Conservation (phyloP, 352 stramenopile species). For the Phytophthora idaei region DNA sequence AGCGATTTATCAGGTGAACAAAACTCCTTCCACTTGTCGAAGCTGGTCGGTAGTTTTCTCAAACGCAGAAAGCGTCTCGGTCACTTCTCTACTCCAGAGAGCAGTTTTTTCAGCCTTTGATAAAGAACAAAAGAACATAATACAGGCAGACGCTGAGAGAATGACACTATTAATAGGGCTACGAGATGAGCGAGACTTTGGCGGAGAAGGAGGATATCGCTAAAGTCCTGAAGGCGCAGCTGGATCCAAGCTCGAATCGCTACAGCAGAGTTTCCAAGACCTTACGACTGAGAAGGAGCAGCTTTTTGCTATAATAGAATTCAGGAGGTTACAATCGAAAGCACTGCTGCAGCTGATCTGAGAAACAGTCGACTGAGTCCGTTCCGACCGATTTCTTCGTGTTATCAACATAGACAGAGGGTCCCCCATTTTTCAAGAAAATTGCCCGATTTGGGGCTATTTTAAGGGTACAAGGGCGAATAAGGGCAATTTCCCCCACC, state of each 20-base stretch:
- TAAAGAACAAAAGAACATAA: constrained; percentile 33
- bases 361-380: background rate
- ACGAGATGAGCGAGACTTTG: constrained; percentile 44
- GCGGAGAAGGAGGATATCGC: constrained; percentile 44
- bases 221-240: constrained; percentile 49
- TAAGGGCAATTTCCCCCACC: no score
- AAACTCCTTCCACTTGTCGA: constrained; percentile 7
- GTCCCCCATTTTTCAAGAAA: no score
- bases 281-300: constrained; percentile 37
- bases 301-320: no score
- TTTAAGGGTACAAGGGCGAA: no score
- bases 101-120: constrained; percentile 11
- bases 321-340: no score
- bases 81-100: constrained; percentile 13
- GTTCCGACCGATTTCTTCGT: no score
- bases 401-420: no score
- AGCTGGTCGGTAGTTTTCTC: constrained; percentile 16
- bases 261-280: constrained; percentile 41
- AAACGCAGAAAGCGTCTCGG: constrained; percentile 19
- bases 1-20: background rate
- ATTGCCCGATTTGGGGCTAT: no score
- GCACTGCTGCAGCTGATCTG: no score
- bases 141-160: constrained; percentile 38
- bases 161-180: constrained; percentile 29
- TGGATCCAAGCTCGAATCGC: constrained; percentile 42